Conservation (phyloP, 2,329 filamentous ascomycete genomes). For the Diaporthe helianthi region DNA sequence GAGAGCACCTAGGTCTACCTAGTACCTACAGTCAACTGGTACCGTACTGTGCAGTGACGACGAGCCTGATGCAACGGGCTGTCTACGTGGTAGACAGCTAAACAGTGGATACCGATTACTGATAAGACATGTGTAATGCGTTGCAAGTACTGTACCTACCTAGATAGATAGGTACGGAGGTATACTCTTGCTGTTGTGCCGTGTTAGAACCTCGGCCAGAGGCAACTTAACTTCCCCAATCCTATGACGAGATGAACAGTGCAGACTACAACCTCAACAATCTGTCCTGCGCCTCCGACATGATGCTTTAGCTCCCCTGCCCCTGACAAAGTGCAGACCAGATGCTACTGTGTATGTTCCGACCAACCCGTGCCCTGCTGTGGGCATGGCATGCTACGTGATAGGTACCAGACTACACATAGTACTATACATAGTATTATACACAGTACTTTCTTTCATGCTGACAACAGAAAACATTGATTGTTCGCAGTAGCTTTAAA, state of each 20-base stretch:
- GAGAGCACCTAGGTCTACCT: too few species aligned
- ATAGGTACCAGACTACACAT: too few species aligned
- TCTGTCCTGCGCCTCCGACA: background rate
- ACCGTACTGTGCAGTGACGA: background rate
- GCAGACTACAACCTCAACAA: conserved; percentile 20
- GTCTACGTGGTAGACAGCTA: conserved; percentile 10
- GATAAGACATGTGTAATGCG: too few species aligned
- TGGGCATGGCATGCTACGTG: background rate
- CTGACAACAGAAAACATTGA: background rate
- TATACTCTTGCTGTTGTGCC: background rate
- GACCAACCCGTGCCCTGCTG: background rate
- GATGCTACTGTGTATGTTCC: background rate
- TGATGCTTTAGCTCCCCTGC: background rate
- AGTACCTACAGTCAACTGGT: too few species aligned
- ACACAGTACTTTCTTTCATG: background rate
- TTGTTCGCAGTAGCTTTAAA: background rate
- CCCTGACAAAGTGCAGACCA: background rate
- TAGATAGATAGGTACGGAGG: background rate
- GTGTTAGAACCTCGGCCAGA: conserved; percentile 16
- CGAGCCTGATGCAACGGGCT: background rate
- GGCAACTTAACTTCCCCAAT: conserved; percentile 4
- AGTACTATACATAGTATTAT: too few species aligned
- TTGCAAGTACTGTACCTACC: too few species aligned
- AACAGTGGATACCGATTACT: background rate
- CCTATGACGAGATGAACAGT: conserved; percentile 4